A percentile compares a stretch with the other conserved stretches of the same genome.
These are phyloP conservation scores for Neofusicoccum kwambonambiense DNA, from an alignment of 2,329 filamentous ascomycete genomes.

Conservation along the genomic window DNA sequence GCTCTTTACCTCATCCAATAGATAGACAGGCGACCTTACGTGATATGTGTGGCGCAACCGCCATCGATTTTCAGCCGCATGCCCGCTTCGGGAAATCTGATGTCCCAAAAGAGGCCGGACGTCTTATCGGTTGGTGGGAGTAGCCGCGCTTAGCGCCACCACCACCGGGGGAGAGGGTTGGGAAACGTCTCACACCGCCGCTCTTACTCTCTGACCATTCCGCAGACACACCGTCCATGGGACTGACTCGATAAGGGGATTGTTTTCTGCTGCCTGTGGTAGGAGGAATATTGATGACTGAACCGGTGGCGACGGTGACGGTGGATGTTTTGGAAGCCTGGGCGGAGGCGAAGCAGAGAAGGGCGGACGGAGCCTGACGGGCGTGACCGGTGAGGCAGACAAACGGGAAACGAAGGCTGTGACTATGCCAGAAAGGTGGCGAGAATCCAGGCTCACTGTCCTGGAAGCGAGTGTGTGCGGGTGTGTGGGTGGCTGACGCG, in stretches of 20 bases:
- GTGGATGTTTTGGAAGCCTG: not conserved
- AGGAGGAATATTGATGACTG: not conserved
- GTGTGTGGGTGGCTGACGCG: constrained; percentile 1
- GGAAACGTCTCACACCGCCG: not conserved
- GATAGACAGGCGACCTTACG: too few species aligned
- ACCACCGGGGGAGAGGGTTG: not conserved
- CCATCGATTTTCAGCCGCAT: not conserved
- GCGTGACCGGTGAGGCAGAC: not conserved
- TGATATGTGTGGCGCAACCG: not conserved
- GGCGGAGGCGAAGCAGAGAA: not conserved
- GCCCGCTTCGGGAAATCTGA: not conserved
- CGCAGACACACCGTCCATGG: not conserved
- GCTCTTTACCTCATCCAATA: too few species aligned
- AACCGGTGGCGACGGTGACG: not conserved
- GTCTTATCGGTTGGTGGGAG: not conserved
- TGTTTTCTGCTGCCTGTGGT: not conserved
- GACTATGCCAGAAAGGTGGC: not conserved
- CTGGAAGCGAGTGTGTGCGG: not conserved
- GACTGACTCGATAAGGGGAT: not conserved
- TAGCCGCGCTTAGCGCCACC: not conserved
- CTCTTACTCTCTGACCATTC: not conserved
- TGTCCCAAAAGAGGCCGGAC: not conserved
- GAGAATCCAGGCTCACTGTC: not conserved
- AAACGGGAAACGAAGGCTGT: not conserved
- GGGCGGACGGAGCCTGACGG: too few species aligned